phyloP scores from a whole-genome alignment of 768 basidiomycete species.

The Russula compacta region DNA sequence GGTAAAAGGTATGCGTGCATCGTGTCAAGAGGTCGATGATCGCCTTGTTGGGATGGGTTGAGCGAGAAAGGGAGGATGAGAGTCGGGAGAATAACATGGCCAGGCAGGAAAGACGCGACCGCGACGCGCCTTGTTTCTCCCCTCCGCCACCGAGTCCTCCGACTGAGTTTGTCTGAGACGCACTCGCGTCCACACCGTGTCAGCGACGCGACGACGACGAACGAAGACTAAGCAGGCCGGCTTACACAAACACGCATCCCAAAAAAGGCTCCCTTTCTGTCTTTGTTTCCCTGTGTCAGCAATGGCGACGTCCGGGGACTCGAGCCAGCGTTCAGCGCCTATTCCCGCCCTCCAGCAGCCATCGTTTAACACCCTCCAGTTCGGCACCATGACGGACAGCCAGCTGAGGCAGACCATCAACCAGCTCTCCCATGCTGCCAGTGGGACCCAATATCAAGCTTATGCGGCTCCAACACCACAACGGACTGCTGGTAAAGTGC shows the following conservation, averaged over 20 bases:
- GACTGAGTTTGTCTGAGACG: too few relatives aligned
- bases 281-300: constrained; percentile 14
- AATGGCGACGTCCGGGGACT: constrained; percentile 15
- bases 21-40: constrained; percentile 34
- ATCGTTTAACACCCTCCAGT: constrained; percentile 22
- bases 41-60: constrained; percentile 27
- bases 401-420: constrained; percentile 57
- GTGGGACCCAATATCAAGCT: constrained; percentile 28
- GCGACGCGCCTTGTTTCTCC: background rate
- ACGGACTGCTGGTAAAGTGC: constrained; percentile 19
- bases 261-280: constrained; percentile 17
- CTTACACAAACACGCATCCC: constrained; percentile 21
- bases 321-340: constrained; percentile 12
- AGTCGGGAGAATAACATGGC: constrained; percentile 12
- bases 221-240: background rate
- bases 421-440: constrained; percentile 37
- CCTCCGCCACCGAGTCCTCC: background rate
- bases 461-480: constrained; percentile 27
- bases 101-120: background rate
- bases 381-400: constrained; percentile 45
- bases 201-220: too few relatives aligned
- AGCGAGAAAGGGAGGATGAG: background rate
- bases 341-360: background rate
- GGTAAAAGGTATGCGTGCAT: constrained; percentile 28
- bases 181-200: too few relatives aligned